A percentile compares a stretch with the other conserved stretches of the same genome.
These are phyloP conservation scores for Globisporangium nagaii DNA, from an alignment of 352 stramenopile species.

Conservation along the genomic window DNA sequence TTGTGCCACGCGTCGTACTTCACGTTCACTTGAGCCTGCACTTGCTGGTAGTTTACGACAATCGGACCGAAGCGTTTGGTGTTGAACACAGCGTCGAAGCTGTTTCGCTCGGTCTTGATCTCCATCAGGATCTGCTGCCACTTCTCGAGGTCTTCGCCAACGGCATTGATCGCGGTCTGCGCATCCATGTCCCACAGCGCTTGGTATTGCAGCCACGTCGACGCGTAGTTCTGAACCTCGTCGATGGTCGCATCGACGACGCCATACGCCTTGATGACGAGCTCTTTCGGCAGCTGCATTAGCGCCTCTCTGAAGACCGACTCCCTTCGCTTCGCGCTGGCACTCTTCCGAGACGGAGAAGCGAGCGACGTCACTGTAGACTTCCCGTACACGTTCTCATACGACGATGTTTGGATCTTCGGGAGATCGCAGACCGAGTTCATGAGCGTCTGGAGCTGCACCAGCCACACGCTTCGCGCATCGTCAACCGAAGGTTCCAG, in stretches of 20 bases:
- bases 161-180: constrained; percentile 85
- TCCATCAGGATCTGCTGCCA: constrained; percentile 97
- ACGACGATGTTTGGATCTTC: constrained; percentile 83
- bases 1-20: constrained; percentile 99
- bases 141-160: constrained; percentile 93
- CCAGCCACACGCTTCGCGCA: constrained; percentile 84
- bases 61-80: constrained; percentile 89
- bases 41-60: constrained; percentile 89
- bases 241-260: constrained; percentile 70
- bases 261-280: constrained; percentile 75
- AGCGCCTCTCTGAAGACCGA: constrained; percentile 70
- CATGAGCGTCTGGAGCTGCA: constrained; percentile 91
- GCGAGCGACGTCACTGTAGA: constrained; percentile 49
- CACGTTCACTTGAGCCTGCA: constrained; percentile 92
- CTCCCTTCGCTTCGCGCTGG: constrained; percentile 51
- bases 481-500: constrained; percentile 93
- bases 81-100: constrained; percentile 91
- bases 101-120: constrained; percentile 92
- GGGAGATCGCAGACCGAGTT: constrained; percentile 92
- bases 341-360: constrained; percentile 57
- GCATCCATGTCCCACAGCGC: constrained; percentile 98
- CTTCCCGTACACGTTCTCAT: constrained; percentile 84
- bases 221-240: constrained; percentile 91
- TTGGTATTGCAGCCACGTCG: constrained; percentile 98
- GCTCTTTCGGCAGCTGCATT: constrained; percentile 38